A percentile compares a stretch with the other conserved stretches of the same genome.
phyloP scores from a whole-genome alignment of 768 basidiomycete species.

The Boletales sp. region DNA sequence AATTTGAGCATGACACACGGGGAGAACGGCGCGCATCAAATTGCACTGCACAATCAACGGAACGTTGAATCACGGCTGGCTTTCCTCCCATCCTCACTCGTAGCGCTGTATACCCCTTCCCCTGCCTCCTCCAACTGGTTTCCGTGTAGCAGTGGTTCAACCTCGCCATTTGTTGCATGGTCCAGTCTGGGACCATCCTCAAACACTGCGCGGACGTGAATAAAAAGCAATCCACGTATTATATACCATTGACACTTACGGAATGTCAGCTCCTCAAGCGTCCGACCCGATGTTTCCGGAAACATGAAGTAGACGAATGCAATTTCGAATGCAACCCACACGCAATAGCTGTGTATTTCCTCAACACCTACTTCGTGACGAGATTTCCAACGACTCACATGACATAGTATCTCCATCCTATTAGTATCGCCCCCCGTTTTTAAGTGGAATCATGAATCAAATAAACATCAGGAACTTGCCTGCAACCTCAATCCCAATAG shows the following conservation, averaged over 20 bases:
- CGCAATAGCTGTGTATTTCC: slow-evolving; percentile 12
- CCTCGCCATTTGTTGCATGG: too few species aligned
- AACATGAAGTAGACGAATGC: slow-evolving; percentile 16
- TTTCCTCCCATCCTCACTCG: too few species aligned
- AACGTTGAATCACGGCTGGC: too few species aligned
- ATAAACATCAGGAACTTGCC: not conserved
- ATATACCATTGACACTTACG: slow-evolving; percentile 1
- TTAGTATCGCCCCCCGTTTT: not conserved
- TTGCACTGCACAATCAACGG: too few species aligned
- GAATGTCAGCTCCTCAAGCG: slow-evolving; percentile 18
- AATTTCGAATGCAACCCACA: slow-evolving; percentile 12
- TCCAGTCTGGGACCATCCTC: too few species aligned
- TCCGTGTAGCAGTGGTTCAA: too few species aligned
- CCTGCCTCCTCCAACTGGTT: too few species aligned
- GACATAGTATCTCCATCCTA: slow-evolving; percentile 18
- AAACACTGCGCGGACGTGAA: too few species aligned
- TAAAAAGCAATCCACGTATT: too few species aligned
- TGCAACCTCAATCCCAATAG: slow-evolving; percentile 1
- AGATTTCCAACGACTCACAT: not conserved
- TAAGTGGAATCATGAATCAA: not conserved
- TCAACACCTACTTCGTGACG: not conserved
- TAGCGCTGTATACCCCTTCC: too few species aligned
- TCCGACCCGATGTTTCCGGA: slow-evolving; percentile 18
- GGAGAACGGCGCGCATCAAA: too few species aligned
- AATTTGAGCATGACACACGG: too few species aligned